These are phyloP conservation scores for Oryza australiensis DNA, from an alignment of 176 grass and related monocot genomes.

Conservation along the genomic window DNA sequence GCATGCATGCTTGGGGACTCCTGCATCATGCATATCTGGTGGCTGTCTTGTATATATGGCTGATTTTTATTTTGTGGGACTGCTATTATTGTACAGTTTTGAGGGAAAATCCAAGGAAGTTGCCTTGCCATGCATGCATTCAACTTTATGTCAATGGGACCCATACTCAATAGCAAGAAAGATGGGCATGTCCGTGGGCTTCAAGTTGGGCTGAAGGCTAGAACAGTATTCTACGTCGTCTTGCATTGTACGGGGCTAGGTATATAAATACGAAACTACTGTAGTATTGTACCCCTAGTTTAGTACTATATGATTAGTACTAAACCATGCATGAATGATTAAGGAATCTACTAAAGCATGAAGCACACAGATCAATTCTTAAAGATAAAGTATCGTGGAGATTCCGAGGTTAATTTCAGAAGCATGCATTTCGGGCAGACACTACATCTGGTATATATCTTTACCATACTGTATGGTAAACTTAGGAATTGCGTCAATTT, in stretches of 20 bases:
- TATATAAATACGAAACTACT: background rate
- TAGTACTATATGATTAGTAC: background rate
- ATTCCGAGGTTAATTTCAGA: conserved; percentile 1
- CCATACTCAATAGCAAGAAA: background rate
- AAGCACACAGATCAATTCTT: background rate
- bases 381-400: background rate
- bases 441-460: background rate
- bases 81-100: background rate
- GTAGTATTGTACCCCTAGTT: background rate
- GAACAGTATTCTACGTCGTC: background rate
- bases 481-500: background rate
- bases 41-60: background rate
- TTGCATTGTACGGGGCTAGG: conserved; percentile 6
- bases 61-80: background rate
- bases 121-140: background rate
- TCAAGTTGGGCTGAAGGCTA: background rate
- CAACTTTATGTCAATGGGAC: background rate
- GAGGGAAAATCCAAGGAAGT: background rate
- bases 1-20: background rate
- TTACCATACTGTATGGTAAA: background rate
- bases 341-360: conserved; percentile 9
- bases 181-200: background rate
- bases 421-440: background rate
- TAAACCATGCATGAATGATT: conserved; percentile 12
- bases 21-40: background rate